Percentiles rank a stretch among this genome's conserved stretches.
These are phyloP conservation scores for Arabis hirsuta DNA, from an alignment of 345 rosid species.

Conservation along the genomic window DNA sequence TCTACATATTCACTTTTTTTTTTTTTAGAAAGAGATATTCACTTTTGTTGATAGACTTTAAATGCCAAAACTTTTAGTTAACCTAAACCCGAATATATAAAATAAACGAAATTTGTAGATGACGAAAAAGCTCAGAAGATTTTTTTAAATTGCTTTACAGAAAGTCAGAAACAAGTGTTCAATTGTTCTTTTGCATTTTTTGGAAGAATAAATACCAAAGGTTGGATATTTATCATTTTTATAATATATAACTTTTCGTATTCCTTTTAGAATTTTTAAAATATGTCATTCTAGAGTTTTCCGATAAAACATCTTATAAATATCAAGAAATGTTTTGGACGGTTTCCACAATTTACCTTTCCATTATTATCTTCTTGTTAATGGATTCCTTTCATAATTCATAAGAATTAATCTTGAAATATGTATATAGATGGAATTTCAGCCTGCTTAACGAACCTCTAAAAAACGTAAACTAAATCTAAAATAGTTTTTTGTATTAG, in stretches of 20 bases:
- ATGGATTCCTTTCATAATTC: too few relatives aligned
- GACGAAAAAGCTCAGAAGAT: constrained; percentile 4
- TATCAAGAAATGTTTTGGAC: background rate
- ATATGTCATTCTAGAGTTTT: too few relatives aligned
- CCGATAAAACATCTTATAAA: background rate
- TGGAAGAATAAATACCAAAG: constrained; percentile 27
- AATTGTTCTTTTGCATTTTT: constrained; percentile 22
- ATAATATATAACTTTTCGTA: background rate
- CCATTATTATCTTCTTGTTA: too few relatives aligned
- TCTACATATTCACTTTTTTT: background rate
- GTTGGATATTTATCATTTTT: constrained; percentile 1
- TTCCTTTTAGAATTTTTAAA: background rate
- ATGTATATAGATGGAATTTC: background rate
- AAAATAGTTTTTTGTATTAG: too few relatives aligned
- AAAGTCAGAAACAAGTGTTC: constrained; percentile 37
- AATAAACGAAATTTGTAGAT: background rate
- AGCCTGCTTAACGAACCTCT: too few relatives aligned
- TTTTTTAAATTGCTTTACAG: constrained; percentile 3
- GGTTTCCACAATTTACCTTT: background rate
- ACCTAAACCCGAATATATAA: background rate
- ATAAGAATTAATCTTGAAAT: background rate
- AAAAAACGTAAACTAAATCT: too few relatives aligned
- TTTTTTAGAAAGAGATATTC: background rate
- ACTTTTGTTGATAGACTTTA: background rate
- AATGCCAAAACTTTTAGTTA: constrained; percentile 1